Percentiles rank a stretch among this genome's conserved stretches.
phyloP scores from a whole-genome alignment of 192 early-diverging fungal genomes.

The Umbelopsis vinacea region DNA sequence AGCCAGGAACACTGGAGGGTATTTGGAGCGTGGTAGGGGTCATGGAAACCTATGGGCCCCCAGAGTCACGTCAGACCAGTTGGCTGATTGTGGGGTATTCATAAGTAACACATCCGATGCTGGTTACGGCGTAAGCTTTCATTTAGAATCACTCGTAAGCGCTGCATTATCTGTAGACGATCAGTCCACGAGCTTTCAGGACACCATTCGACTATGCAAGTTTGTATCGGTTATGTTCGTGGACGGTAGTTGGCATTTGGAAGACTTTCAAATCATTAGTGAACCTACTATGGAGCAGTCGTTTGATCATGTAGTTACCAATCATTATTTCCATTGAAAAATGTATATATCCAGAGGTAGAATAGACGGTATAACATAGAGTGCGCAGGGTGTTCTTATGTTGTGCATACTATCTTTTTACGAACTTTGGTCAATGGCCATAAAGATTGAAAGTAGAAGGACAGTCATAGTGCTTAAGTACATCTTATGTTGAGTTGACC shows the following conservation, averaged over 20 bases:
- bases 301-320: neutral
- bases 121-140: neutral
- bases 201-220: neutral
- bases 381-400: too few relatives aligned
- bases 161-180: neutral
- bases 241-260: conserved; percentile 1
- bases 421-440: too few relatives aligned
- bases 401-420: too few relatives aligned
- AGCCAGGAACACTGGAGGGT: neutral
- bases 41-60: neutral
- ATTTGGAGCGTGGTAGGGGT: neutral
- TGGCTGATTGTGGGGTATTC: neutral
- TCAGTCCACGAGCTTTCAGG: neutral
- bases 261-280: neutral
- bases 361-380: too few relatives aligned
- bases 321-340: neutral
- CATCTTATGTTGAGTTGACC: too few relatives aligned
- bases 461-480: too few relatives aligned
- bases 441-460: too few relatives aligned
- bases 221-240: neutral
- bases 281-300: neutral
- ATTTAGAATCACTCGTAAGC: neutral
- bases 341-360: neutral
- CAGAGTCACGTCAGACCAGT: neutral
- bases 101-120: neutral